Base-by-base conservation (phyloP, 257 asterid genomes). In the Salvia rosmarinus region DNA sequence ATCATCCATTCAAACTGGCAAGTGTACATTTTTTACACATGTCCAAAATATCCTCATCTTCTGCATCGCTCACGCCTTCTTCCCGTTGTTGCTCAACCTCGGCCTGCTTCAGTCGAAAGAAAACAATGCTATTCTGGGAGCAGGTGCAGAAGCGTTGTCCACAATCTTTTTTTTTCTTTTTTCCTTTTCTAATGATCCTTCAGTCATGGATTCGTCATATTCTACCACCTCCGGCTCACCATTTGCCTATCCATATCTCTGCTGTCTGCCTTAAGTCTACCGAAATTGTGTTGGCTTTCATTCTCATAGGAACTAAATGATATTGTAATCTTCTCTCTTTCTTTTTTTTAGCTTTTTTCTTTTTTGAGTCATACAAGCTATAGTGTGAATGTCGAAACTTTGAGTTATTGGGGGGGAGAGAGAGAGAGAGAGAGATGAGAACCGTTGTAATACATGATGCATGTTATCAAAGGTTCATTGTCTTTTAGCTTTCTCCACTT, bases 91-190 rank as follows among this genome's bases (percentile, higher is more conserved):
- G 90, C 74, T 87, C 97, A 89, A 91, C 95, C 98, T 91, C 96
- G 90, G 89, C 93, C 91, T 85, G 91, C 82, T 86, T 85, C 81
- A 60, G 77, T 61, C 56, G 71, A 75, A 84, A 64, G 77, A 67
- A 42, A 74, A 71, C 46, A 75, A 64, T 59, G 82, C 63, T 70
- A 62, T 56, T 75, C 72, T 40, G 69, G 85, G 60, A 81, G 85
- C 85, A 77, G 95, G 95, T 39, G 83, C 96, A 35, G 96, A 91
- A 89, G 98, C 86, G 95, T 89, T 89, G 97, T 87, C 79, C 92
- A 82, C 63, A 65, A 60, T 56, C 12, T 64, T 47, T 56, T 13
- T 19, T 49, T 54, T 64, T 37, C n/a, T n/a, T n/a, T n/a, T n/a
- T 16, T 2, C 51, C 49, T 17, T 32, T 30, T 3, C 43, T 55